A percentile compares a stretch with the other conserved stretches of the same genome.
Evolutionary conservation across 2,329 filamentous ascomycete species (phyloP).

Genomic region (Septoria linicola): DNA sequence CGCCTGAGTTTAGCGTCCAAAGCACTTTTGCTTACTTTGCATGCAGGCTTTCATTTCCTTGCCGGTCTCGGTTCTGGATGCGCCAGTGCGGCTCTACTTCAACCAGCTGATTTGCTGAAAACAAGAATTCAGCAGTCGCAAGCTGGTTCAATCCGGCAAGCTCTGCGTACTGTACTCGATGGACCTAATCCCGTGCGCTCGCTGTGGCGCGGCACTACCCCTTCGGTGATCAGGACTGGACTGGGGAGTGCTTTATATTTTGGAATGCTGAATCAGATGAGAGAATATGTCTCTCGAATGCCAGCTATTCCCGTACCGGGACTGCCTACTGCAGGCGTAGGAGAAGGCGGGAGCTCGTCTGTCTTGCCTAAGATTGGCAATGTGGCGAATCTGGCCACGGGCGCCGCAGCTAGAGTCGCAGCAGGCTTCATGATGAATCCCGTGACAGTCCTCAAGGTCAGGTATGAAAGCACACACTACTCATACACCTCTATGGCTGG

Average conservation of each 20-base stretch:
- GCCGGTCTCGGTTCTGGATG: constrained; percentile 86
- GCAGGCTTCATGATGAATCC: constrained; percentile 94
- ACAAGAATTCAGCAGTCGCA: constrained; percentile 88
- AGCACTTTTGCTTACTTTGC: not conserved
- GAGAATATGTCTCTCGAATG: constrained; percentile 44
- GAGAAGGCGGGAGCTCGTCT: constrained; percentile 53
- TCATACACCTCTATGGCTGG: constrained; percentile 72
- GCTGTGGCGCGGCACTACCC: constrained; percentile 90
- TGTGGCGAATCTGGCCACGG: constrained; percentile 79
- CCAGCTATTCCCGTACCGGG: constrained; percentile 24
- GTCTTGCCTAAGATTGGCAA: constrained; percentile 80
- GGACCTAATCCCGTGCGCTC: constrained; percentile 66
- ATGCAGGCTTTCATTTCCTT: constrained; percentile 75
- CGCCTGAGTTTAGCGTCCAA: not conserved
- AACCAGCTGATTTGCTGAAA: constrained; percentile 94
- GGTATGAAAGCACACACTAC: constrained; percentile 88
- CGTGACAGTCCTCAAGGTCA: constrained; percentile 92
- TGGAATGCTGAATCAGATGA: constrained; percentile 68
- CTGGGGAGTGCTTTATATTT: constrained; percentile 95
- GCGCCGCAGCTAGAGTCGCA: constrained; percentile 77
- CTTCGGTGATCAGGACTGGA: constrained; percentile 89
- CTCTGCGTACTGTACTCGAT: constrained; percentile 67
- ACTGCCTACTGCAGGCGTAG: constrained; percentile 7
- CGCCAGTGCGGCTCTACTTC: constrained; percentile 82
- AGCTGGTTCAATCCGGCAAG: constrained; percentile 62